Percentiles rank a stretch among this genome's conserved stretches.
Conservation (phyloP, 2,329 filamentous ascomycete species). For the Didymella segeticola region DNA sequence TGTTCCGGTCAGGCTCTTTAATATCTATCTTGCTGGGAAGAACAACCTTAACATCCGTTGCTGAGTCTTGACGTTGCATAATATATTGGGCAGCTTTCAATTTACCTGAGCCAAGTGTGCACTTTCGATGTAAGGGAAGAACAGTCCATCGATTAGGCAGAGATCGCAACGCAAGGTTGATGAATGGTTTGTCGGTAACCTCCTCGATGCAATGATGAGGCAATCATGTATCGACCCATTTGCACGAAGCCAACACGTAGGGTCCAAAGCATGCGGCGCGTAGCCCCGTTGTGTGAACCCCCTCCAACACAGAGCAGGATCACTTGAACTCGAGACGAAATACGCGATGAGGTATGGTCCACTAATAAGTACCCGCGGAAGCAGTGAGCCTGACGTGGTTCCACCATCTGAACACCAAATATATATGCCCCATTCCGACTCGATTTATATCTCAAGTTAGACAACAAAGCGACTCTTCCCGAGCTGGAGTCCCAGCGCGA, state of each 20-base stretch:
- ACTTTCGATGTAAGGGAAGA: not conserved
- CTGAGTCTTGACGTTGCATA: constrained; percentile 25
- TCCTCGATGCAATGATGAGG: not conserved
- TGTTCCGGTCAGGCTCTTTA: constrained; percentile 5
- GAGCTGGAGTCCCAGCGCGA: not conserved
- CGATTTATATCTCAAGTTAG: not conserved
- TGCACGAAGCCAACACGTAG: not conserved
- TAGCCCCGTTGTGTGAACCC: constrained; percentile 1
- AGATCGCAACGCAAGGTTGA: not conserved
- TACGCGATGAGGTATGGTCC: constrained; percentile 1
- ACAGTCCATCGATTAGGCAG: not conserved
- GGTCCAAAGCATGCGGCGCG: not conserved
- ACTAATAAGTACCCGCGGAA: not conserved
- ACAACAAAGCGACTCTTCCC: not conserved
- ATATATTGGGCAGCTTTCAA: not conserved
- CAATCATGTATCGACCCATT: not conserved
- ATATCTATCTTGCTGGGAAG: not conserved
- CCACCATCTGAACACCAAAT: not conserved
- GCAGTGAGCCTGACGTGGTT: not conserved
- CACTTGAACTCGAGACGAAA: constrained; percentile 12
- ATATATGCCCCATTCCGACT: not conserved
- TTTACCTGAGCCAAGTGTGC: constrained; percentile 15
- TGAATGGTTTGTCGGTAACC: not conserved
- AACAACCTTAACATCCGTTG: constrained; percentile 12
- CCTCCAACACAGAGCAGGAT: not conserved